Evolutionary conservation across 192 early-diverging fungal genomes (phyloP).

Genomic region (Coemansia sp.): DNA sequence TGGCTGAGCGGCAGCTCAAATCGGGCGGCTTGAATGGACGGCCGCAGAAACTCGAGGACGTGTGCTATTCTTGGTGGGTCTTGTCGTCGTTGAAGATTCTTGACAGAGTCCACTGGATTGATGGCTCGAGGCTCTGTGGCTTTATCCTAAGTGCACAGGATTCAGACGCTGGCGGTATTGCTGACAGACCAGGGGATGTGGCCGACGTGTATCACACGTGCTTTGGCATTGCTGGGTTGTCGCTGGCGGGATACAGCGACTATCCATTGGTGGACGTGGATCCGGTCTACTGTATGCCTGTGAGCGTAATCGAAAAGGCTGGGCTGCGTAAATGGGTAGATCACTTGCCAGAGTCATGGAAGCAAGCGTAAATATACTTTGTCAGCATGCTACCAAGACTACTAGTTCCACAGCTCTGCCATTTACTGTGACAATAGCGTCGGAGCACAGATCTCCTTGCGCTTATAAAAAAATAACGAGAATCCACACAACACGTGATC

Average conservation of each 20-base stretch:
- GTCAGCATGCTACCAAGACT: not conserved
- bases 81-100: conserved; percentile 84
- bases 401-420: not conserved
- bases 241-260: conserved; percentile 77
- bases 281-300: conserved; percentile 91
- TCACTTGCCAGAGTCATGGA: conserved; percentile 32
- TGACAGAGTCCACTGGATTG: conserved; percentile 84
- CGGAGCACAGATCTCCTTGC: too few species aligned
- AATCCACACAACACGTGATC: not conserved
- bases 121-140: conserved; percentile 65
- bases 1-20: conserved; percentile 89
- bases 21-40: conserved; percentile 95
- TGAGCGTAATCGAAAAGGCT: conserved; percentile 61
- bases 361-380: not conserved
- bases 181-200: conserved; percentile 89
- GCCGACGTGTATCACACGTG: conserved; percentile 97
- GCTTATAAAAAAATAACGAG: too few species aligned
- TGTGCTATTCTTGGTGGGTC: conserved; percentile 99
- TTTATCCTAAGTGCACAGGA: conserved; percentile 92
- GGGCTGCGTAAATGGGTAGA: conserved; percentile 48
- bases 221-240: conserved; percentile 92
- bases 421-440: too few species aligned
- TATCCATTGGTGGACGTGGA: conserved; percentile 70
- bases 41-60: conserved; percentile 95
- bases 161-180: conserved; percentile 83